phyloP scores from a whole-genome alignment of 805 yeast species.

The Candida anglica region DNA sequence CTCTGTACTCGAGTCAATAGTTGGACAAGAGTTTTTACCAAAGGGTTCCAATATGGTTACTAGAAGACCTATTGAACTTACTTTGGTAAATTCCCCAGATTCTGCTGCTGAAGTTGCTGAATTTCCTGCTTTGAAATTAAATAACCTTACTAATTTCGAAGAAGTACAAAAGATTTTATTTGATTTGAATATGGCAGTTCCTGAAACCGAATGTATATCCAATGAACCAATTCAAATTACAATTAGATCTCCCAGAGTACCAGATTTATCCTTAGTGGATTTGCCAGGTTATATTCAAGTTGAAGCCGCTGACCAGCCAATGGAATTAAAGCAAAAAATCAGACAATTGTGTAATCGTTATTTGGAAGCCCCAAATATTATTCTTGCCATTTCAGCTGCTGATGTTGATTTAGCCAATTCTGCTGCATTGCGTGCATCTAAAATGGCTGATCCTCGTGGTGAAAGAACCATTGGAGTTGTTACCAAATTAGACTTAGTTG shows the following conservation, averaged over 20 bases:
- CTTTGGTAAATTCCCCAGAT: conserved; percentile 81
- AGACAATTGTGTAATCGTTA: conserved; percentile 78
- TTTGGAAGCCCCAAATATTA: conserved; percentile 87
- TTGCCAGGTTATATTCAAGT: conserved; percentile 97
- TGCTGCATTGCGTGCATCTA: conserved; percentile 87
- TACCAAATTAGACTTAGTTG: conserved; percentile 89
- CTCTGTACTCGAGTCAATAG: conserved; percentile 91
- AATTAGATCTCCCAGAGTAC: conserved; percentile 80
- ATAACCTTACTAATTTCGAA: conserved; percentile 77
- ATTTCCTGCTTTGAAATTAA: conserved; percentile 84
- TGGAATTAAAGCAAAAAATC: conserved; percentile 73
- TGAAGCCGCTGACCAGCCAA: conserved; percentile 95
- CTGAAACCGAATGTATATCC: conserved; percentile 79
- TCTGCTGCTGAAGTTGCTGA: conserved; percentile 84
- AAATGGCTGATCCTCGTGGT: conserved; percentile 87
- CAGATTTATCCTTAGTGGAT: conserved; percentile 92
- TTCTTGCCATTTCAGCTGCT: conserved; percentile 93
- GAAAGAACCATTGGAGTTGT: conserved; percentile 95
- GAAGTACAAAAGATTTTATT: conserved; percentile 84
- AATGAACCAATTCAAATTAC: conserved; percentile 92
- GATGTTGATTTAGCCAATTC: conserved; percentile 98
- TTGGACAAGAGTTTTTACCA: conserved; percentile 96
- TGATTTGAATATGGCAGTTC: conserved; percentile 91
- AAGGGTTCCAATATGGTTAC: conserved; percentile 99
- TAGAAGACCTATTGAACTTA: conserved; percentile 92